Evolutionary conservation across 2,329 filamentous ascomycete species (phyloP), one percentile per base, ranked within the genome.

Genomic region (Didymella keratinophila): DNA sequence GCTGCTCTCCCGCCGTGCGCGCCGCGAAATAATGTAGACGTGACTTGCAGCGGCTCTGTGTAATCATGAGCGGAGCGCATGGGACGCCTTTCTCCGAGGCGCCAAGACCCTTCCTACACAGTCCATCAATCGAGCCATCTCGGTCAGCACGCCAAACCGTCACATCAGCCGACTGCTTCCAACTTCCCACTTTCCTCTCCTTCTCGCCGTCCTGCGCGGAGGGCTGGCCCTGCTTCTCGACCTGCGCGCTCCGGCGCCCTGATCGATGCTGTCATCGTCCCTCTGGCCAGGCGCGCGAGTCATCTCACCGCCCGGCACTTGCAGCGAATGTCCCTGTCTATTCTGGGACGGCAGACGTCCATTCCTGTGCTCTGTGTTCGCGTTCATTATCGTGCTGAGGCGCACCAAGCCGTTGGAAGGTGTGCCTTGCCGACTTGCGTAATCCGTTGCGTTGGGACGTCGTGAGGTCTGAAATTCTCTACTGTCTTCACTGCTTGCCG

Each of bases 281-380:
- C 62, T 61, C 60, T 50, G 59, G 62, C 71, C 36, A 39, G n/a
- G 18, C 36, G 64, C 36, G 64, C 73, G 73, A 76, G 73, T 76
- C 73, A 74, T 71, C 61, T 75, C 72, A 75, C 72, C 73, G 73
- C 73, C 66, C 57, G 55, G 51, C 64, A 58, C 14, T 48, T 64
- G 49, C 59, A 63, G 43, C 63, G 46, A 56, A 42, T 60, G 64
- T 66, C 67, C 70, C 63, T 69, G 65, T 66, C 66, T 57, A 60
- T 61, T 61, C 67, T 39, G 14, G 46, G 56, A 50, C 6, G 5
- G 2, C 39, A 37, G 28, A 32, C 51, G 25, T 55, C 41, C 56
- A 55, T 59, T 59, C 51, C 56, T 55, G 62, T 69, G 61, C 63
- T 67, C 48, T 66, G 69, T 73, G 67, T 47, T 45, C 61, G 48